Base-by-base conservation (phyloP, 2,329 filamentous ascomycete genomes). In the Xylariales sp. region DNA sequence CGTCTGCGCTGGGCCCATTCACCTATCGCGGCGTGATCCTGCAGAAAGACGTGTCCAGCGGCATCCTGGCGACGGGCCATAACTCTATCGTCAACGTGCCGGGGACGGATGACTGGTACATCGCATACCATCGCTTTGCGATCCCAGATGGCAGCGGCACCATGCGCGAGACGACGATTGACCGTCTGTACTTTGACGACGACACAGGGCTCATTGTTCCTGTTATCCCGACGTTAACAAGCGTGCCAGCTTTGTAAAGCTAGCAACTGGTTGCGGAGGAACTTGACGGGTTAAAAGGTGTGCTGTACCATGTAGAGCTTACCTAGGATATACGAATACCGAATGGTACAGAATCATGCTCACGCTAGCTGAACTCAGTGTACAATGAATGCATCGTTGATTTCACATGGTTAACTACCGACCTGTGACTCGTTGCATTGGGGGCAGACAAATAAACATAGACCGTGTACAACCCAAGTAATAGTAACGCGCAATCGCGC, bases 91-190 rank as follows among this genome's bases (percentile, higher is more conserved):
- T 84, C 18, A 83, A 83, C 48, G 78, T 85, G 1, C 83, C 82
- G 0, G 80, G 79, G 0, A 83, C 82, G 0, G 83, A 85, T 67
- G 78, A 84, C 30, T 85, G 83, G 83, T 84, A 83, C 65, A 84
- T 85, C 39, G 83, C 79, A 0, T 85, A 85, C 56, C 83, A 85
- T 68, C 79, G 83, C 1, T 85, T 85, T 64, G 76, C 72, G 3
- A 84, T 85, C 36, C 83, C 83, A 0, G 74, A 77, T 48, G 83
- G 84, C 0, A 78, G 83, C 64, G 83, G 83, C 0, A 83, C 79
- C 2, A 75, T 79, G 55, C 72, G 83, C 0, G 83, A 84, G 76
- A 80, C 78, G 1, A 81, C 81, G 0, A 80, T 85, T 49, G 83
- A 85, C 54, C 68, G 69, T 7, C 45, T 84, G 16, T 75, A 72